Percentiles rank a stretch among this genome's conserved stretches.
phyloP scores from a whole-genome alignment of 345 rosid genomes.

The Aethionema arabicum region DNA sequence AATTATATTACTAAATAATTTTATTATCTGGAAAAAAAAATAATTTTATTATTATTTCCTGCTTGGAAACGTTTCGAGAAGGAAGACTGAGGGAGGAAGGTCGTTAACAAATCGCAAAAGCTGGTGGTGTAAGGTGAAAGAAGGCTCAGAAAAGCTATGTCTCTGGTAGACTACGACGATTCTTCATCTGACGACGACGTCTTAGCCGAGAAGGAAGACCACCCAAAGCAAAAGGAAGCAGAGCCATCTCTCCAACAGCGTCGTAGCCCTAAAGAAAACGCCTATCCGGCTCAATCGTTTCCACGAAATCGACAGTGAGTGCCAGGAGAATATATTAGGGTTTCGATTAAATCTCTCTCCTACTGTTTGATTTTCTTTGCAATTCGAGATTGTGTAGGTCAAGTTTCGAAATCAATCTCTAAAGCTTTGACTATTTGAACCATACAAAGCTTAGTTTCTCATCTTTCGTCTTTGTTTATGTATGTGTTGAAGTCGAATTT shows the following conservation, averaged over 20 bases:
- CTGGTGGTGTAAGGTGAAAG: neutral
- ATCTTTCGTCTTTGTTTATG: slow-evolving; percentile 3
- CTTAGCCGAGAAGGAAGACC: slow-evolving; percentile 10
- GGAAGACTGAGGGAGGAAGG: neutral
- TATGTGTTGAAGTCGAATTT: slow-evolving; percentile 5
- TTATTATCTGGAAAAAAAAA: too few relatives aligned
- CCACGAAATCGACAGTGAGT: slow-evolving; percentile 22
- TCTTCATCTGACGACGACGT: slow-evolving; percentile 38
- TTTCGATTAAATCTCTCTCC: slow-evolving; percentile 8
- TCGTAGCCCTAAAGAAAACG: neutral
- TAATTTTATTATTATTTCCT: too few relatives aligned
- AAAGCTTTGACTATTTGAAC: slow-evolving; percentile 4
- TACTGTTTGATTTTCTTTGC: neutral
- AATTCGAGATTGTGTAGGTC: neutral
- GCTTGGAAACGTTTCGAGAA: too few relatives aligned
- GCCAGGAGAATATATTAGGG: slow-evolving; percentile 18
- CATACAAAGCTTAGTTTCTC: slow-evolving; percentile 8
- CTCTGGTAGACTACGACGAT: slow-evolving; percentile 38
- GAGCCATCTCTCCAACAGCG: neutral
- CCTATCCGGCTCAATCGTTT: slow-evolving; percentile 7
- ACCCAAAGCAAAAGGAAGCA: slow-evolving; percentile 9
- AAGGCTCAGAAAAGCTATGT: slow-evolving; percentile 19
- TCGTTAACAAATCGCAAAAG: neutral
- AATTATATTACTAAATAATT: too few relatives aligned
- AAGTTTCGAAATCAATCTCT: slow-evolving; percentile 10